Base-by-base conservation (phyloP, 768 basidiomycete species). In the Neoboletus magnificus region DNA sequence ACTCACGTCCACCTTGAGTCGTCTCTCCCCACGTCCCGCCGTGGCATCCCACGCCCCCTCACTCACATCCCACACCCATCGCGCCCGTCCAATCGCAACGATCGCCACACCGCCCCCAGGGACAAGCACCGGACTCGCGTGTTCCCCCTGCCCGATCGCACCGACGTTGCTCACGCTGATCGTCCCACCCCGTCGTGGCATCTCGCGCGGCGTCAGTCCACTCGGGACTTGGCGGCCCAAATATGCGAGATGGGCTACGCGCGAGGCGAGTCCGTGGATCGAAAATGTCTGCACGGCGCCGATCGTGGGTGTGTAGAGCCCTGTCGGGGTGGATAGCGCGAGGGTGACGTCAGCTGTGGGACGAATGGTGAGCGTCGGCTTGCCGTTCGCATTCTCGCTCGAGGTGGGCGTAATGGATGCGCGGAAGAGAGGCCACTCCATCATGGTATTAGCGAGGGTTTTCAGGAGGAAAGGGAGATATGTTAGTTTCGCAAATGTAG, bases 21-120 rank as follows among this genome's bases (percentile, higher is more conserved):
- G 74, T 57, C 82, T 72, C 60, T 80, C 78, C 1, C 83, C 82
- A 16, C 18, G 27, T 4, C 43, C 51, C 20, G 29, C 33, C n/a
- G 35, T 44, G 0, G 58, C 58, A 23, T 61, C 48, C 66, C 63
- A 68, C 18, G 58, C 66, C 33, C 71, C 76, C 22, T 81, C 74
- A 50, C 77, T 77, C 41, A 87, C 85, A 59, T 89, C 87, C 82
- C 82, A 85, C 8, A 82, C 80, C 91, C 88, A 91, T 63, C 82
- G 82, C 11, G 89, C 88, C 27, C 86, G 70, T 3, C 91, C 91
- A 10, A 93, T 74, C 3, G 89, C 91, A 2, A 90, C 90, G 55
- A 93, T 93, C 12, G 89, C 91, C 0, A 93, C 82, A 0, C 92
- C 92, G 0, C 91, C 90, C 0, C 90, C 91, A 0, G 86, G 87